phyloP scores from a whole-genome alignment of 345 rosid species.

The Brassica juncea region DNA sequence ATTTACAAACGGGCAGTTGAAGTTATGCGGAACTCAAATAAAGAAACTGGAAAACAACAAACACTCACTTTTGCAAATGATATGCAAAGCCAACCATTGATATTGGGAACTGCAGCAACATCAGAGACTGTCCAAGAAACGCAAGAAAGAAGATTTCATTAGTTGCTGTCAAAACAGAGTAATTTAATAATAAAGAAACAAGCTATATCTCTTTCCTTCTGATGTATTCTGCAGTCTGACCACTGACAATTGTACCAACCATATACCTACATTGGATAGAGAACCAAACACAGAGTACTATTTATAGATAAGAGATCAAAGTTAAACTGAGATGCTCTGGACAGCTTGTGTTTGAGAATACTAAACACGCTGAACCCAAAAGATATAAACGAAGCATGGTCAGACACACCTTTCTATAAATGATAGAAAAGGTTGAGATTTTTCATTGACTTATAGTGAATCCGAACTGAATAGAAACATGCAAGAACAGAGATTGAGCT shows the following conservation, averaged over 20 bases:
- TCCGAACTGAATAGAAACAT: slow-evolving; percentile 90
- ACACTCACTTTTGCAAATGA: neutral
- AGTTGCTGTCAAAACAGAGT: neutral
- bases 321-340: slow-evolving; percentile 67
- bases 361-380: slow-evolving; percentile 61
- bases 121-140: slow-evolving; percentile 61
- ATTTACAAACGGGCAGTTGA: slow-evolving; percentile 34
- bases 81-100: slow-evolving; percentile 27
- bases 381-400: neutral
- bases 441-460: slow-evolving; percentile 63
- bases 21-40: neutral
- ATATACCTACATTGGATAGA: slow-evolving; percentile 94
- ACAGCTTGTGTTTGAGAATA: slow-evolving; percentile 90
- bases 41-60: neutral
- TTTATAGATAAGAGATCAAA: slow-evolving; percentile 25
- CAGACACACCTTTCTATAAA: slow-evolving; percentile 15
- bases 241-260: slow-evolving; percentile 97
- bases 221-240: slow-evolving; percentile 90
- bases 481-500: slow-evolving; percentile 88
- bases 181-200: neutral
- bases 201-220: slow-evolving; percentile 87
- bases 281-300: slow-evolving; percentile 89
- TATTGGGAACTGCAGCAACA: slow-evolving; percentile 94
- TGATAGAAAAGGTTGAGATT: neutral
- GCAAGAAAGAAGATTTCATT: neutral